Conservation (phyloP, 768 basidiomycete genomes). For the Calocera cornea region DNA sequence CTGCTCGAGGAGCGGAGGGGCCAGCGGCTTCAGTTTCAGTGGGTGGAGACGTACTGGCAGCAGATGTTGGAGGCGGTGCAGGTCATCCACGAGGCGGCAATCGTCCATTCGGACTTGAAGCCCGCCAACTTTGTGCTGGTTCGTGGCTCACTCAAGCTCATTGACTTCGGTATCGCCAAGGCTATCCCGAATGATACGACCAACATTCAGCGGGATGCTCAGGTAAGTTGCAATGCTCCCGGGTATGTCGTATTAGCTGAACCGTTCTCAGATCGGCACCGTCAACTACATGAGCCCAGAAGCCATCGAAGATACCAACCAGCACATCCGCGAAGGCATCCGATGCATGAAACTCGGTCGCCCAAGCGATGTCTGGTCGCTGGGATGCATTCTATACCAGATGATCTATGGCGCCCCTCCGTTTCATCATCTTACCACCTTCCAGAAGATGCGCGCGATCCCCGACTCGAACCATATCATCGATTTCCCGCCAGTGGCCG, state of each 20-base stretch:
- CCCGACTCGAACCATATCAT: constrained; percentile 65
- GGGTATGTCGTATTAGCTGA: not conserved
- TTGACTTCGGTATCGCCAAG: constrained; percentile 99
- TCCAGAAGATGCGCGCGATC: constrained; percentile 89
- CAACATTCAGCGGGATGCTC: constrained; percentile 92
- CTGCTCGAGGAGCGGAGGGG: constrained; percentile 73
- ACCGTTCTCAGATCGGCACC: constrained; percentile 62
- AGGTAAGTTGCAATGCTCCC: constrained; percentile 35
- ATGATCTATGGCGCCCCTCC: constrained; percentile 94
- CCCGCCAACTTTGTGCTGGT: constrained; percentile 98
- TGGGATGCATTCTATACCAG: constrained; percentile 95
- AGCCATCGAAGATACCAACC: constrained; percentile 51
- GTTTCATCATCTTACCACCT: constrained; percentile 70
- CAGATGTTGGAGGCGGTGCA: constrained; percentile 99
- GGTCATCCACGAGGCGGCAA: constrained; percentile 94
- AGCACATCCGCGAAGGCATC: constrained; percentile 7
- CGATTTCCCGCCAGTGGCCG: constrained; percentile 61
- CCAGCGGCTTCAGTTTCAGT: constrained; percentile 79
- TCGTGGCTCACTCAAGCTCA: constrained; percentile 86
- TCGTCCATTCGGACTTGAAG: constrained; percentile 96
- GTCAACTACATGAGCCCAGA: constrained; percentile 99
- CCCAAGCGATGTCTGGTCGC: constrained; percentile 92
- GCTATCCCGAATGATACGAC: constrained; percentile 98
- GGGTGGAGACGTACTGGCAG: constrained; percentile 93
- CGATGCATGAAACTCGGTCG: constrained; percentile 46